Evolutionary conservation across 1,284 basidiomycete genomes (phyloP).

Genomic region (Omphalotus olearius): DNA sequence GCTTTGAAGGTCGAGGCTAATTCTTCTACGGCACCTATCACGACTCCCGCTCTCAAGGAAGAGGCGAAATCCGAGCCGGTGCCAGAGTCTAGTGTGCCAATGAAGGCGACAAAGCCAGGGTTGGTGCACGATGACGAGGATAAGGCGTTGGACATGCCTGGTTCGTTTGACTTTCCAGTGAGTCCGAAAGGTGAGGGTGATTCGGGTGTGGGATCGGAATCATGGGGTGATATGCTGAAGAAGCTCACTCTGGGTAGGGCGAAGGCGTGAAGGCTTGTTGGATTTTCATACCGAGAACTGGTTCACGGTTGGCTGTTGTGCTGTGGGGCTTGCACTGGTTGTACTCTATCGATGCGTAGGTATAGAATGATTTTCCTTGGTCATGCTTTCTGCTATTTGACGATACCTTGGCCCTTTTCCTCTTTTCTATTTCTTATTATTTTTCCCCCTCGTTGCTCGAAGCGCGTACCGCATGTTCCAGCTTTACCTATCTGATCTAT

Average conservation of each 20-base stretch:
- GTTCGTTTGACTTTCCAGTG: constrained; percentile 8
- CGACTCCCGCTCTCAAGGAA: too few relatives aligned
- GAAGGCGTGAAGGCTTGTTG: background rate
- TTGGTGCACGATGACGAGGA: background rate
- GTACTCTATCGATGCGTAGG: too few relatives aligned
- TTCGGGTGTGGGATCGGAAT: background rate
- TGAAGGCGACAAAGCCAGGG: background rate
- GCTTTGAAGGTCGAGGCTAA: background rate
- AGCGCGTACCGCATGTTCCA: too few relatives aligned
- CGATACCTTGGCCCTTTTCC: too few relatives aligned
- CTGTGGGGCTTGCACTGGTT: too few relatives aligned
- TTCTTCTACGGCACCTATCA: background rate
- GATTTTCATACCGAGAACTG: too few relatives aligned
- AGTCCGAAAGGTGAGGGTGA: background rate
- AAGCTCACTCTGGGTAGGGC: constrained; percentile 5
- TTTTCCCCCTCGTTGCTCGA: too few relatives aligned
- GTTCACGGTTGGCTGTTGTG: too few relatives aligned
- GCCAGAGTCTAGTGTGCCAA: background rate
- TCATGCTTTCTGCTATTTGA: too few relatives aligned
- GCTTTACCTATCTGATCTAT: too few relatives aligned
- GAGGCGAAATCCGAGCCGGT: background rate
- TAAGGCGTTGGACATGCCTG: constrained; percentile 3
- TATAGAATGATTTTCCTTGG: too few relatives aligned
- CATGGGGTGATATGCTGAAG: constrained; percentile 12
- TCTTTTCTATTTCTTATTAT: too few relatives aligned